Conservation (phyloP, 495 filamentous ascomycete species). For the Xylaria bambusicola region DNA sequence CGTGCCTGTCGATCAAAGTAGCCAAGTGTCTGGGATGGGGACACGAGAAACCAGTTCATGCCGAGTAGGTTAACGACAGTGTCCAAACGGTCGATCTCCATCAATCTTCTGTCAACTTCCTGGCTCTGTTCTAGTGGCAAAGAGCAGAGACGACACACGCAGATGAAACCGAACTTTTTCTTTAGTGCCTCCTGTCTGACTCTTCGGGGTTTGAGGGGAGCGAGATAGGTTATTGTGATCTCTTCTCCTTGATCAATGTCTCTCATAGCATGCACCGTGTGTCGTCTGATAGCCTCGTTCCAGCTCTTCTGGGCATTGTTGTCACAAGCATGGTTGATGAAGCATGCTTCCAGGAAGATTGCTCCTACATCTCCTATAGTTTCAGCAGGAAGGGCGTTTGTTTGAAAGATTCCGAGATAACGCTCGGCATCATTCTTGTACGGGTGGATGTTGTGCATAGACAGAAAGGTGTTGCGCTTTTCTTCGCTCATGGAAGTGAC, state of each 20-base stretch:
- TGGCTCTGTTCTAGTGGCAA: slow-evolving; percentile 28
- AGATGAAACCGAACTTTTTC: slow-evolving; percentile 37
- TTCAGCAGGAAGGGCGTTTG: slow-evolving; percentile 33
- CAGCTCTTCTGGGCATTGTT: slow-evolving; percentile 39
- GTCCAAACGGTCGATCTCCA: slow-evolving; percentile 19
- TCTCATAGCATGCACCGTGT: slow-evolving; percentile 36
- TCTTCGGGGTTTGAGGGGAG: slow-evolving; percentile 16
- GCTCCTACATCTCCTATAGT: slow-evolving; percentile 15
- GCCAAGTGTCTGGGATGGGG: slow-evolving; percentile 20
- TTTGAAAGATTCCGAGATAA: slow-evolving; percentile 34
- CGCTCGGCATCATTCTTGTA: slow-evolving; percentile 14
- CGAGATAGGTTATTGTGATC: slow-evolving; percentile 40
- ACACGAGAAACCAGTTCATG: slow-evolving; percentile 5
- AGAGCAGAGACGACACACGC: slow-evolving; percentile 36
- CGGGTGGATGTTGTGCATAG: slow-evolving; percentile 32
- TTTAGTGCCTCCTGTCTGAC: slow-evolving; percentile 26
- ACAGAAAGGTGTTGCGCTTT: slow-evolving; percentile 24
- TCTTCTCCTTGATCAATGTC: slow-evolving; percentile 39
- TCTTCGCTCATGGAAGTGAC: slow-evolving; percentile 17
- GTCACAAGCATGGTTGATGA: slow-evolving; percentile 43
- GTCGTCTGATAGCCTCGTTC: slow-evolving; percentile 30
- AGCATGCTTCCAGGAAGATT: slow-evolving; percentile 36
- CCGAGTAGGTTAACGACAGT: slow-evolving; percentile 20
- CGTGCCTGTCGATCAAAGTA: slow-evolving; percentile 21
- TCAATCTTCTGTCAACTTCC: slow-evolving; percentile 28